Evolutionary conservation across 2,329 filamentous ascomycete genomes (phyloP).

Genomic region (Chaetomiaceae sp.): DNA sequence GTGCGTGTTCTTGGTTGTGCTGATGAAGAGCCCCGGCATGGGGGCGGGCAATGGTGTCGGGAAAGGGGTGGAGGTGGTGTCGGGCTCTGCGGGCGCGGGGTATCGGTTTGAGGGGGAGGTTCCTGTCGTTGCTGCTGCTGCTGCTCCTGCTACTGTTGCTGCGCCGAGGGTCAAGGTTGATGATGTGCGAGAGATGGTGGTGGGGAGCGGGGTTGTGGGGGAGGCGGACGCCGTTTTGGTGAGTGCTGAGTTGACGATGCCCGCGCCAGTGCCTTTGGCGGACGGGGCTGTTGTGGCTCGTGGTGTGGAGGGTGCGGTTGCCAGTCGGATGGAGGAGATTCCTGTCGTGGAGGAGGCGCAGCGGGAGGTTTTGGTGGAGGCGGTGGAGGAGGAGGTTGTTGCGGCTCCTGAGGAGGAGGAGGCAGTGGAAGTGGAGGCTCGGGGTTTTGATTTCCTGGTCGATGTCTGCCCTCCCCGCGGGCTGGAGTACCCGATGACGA

Average conservation of each 20-base stretch:
- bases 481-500: conserved; percentile 2
- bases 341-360: too few species aligned
- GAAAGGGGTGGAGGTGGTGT: too few species aligned
- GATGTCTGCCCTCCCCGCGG: neutral
- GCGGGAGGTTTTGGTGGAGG: too few species aligned
- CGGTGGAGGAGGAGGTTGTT: neutral
- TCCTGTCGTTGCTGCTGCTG: too few species aligned
- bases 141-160: neutral
- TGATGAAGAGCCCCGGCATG: conserved; percentile 6
- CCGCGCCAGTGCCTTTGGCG: too few species aligned
- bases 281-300: neutral
- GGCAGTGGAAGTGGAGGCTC: neutral
- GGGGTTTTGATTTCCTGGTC: too few species aligned
- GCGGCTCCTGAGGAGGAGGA: neutral
- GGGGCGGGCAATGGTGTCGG: neutral
- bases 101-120: neutral
- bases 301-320: neutral
- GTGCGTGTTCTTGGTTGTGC: conserved; percentile 45
- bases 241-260: neutral
- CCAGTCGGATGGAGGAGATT: neutral
- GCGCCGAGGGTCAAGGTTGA: neutral
- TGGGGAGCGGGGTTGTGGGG: neutral
- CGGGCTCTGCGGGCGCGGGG: neutral
- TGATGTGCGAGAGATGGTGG: too few species aligned
- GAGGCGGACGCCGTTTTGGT: neutral